These are phyloP conservation scores for Colletotrichum euphorbiae DNA, from an alignment of 2,329 filamentous ascomycete genomes.

Conservation along the genomic window DNA sequence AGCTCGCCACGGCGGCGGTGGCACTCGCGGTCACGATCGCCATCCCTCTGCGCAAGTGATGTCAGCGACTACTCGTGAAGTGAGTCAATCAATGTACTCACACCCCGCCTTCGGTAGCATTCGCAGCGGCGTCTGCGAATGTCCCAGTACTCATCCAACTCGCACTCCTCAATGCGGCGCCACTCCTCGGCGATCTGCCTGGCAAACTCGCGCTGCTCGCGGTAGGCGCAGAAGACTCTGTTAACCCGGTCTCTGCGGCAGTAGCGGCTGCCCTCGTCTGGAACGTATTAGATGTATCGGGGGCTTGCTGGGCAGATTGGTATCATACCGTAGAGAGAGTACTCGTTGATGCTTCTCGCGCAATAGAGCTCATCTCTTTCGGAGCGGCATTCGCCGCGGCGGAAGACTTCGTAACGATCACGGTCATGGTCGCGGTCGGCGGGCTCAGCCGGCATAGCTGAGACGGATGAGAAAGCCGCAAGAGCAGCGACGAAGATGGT, in stretches of 20 bases:
- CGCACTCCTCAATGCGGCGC: slow-evolving; percentile 19
- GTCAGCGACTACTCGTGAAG: not conserved
- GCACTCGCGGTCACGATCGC: slow-evolving; percentile 20
- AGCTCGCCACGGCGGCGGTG: slow-evolving; percentile 4
- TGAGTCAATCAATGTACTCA: not conserved
- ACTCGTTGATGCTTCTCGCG: slow-evolving; percentile 29
- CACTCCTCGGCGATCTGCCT: slow-evolving; percentile 23
- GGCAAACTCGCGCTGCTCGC: slow-evolving; percentile 29
- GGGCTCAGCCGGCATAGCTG: slow-evolving; percentile 27
- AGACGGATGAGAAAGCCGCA: slow-evolving; percentile 26
- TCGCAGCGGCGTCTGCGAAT: slow-evolving; percentile 19
- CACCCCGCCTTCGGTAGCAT: slow-evolving; percentile 32
- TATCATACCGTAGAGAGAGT: slow-evolving; percentile 23
- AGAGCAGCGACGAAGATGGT: slow-evolving; percentile 27
- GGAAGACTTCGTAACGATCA: slow-evolving; percentile 15
- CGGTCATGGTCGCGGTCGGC: slow-evolving; percentile 13
- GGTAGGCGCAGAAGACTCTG: slow-evolving; percentile 35
- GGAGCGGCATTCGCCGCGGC: slow-evolving; percentile 27
- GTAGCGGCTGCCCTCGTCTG: slow-evolving; percentile 28
- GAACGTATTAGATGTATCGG: not conserved
- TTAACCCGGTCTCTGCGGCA: slow-evolving; percentile 21
- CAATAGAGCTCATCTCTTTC: slow-evolving; percentile 31
- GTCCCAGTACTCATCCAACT: slow-evolving; percentile 28
- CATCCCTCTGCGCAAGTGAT: not conserved
- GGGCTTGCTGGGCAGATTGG: too few relatives aligned